These are phyloP conservation scores for Penicillium mononematosum DNA, from an alignment of 495 filamentous ascomycete genomes.

Conservation along the genomic window DNA sequence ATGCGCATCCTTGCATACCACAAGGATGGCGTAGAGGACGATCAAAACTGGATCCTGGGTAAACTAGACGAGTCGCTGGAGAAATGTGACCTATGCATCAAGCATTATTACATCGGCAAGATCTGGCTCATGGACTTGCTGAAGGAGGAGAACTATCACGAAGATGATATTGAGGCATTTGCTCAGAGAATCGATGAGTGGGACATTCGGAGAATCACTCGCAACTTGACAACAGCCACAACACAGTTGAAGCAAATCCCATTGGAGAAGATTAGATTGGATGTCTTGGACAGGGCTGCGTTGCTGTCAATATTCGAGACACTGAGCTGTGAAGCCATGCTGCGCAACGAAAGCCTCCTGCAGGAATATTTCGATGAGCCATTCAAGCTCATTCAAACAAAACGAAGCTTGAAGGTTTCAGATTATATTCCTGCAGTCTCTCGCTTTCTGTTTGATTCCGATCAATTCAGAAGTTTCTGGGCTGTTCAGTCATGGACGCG, in stretches of 20 bases:
- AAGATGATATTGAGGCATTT: constrained; percentile 60
- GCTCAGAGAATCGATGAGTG: constrained; percentile 53
- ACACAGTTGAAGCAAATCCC: constrained; percentile 49
- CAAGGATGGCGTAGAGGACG: constrained; percentile 56
- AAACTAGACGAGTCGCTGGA: constrained; percentile 56
- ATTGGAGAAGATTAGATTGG: constrained; percentile 46
- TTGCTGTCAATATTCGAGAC: constrained; percentile 63
- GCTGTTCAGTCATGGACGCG: constrained; percentile 66
- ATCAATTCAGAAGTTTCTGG: constrained; percentile 60
- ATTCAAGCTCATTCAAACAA: constrained; percentile 72
- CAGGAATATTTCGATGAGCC: constrained; percentile 67
- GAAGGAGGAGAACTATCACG: constrained; percentile 56
- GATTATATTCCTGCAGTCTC: constrained; percentile 76
- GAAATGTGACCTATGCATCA: constrained; percentile 76
- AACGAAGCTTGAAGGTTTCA: constrained; percentile 64
- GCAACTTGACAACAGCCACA: constrained; percentile 51
- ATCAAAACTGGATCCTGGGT: constrained; percentile 58
- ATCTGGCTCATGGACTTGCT: constrained; percentile 61
- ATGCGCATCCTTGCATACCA: constrained; percentile 68
- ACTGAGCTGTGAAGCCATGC: constrained; percentile 60
- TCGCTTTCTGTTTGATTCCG: constrained; percentile 71
- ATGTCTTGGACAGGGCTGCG: constrained; percentile 48
- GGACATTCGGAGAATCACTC: constrained; percentile 62
- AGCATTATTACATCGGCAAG: constrained; percentile 74
- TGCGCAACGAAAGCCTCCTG: constrained; percentile 52